phyloP scores from a whole-genome alignment of 2,329 filamentous ascomycete genomes.

The Aspergillus sojae region DNA sequence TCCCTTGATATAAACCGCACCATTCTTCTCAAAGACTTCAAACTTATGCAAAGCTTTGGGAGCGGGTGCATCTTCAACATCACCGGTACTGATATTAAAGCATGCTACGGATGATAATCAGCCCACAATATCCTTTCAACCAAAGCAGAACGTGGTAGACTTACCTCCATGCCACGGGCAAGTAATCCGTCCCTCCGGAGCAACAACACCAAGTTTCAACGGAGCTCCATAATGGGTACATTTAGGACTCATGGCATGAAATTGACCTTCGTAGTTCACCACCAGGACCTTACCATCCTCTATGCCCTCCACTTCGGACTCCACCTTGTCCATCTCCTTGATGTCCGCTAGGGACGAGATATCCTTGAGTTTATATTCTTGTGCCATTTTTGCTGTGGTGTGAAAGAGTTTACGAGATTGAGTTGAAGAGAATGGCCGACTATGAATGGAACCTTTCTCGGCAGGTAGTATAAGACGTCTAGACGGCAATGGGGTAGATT shows the following conservation, averaged over 20 bases:
- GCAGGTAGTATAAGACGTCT: neutral
- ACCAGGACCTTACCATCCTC: conserved; percentile 84
- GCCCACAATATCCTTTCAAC: conserved; percentile 8
- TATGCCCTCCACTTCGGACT: conserved; percentile 88
- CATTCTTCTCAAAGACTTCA: conserved; percentile 77
- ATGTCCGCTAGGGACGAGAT: conserved; percentile 70
- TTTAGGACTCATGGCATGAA: conserved; percentile 79
- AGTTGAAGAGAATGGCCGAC: conserved; percentile 13
- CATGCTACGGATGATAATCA: conserved; percentile 65
- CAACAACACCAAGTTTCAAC: conserved; percentile 80
- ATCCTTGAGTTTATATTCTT: conserved; percentile 66
- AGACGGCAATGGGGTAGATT: neutral
- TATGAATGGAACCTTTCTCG: neutral
- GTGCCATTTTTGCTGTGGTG: conserved; percentile 33
- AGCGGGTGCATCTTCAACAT: conserved; percentile 92
- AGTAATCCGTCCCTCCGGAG: conserved; percentile 77
- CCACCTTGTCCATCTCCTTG: conserved; percentile 78
- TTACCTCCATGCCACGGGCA: conserved; percentile 96
- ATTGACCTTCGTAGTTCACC: conserved; percentile 72
- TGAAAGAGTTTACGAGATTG: conserved; percentile 2
- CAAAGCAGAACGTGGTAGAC: conserved; percentile 26
- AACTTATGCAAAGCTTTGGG: conserved; percentile 84
- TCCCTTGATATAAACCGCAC: conserved; percentile 80
- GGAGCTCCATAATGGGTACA: conserved; percentile 94
- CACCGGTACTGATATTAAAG: conserved; percentile 85